Evolutionary conservation across 176 grass and related monocot genomes (phyloP).

Genomic region (Carex pumila): DNA sequence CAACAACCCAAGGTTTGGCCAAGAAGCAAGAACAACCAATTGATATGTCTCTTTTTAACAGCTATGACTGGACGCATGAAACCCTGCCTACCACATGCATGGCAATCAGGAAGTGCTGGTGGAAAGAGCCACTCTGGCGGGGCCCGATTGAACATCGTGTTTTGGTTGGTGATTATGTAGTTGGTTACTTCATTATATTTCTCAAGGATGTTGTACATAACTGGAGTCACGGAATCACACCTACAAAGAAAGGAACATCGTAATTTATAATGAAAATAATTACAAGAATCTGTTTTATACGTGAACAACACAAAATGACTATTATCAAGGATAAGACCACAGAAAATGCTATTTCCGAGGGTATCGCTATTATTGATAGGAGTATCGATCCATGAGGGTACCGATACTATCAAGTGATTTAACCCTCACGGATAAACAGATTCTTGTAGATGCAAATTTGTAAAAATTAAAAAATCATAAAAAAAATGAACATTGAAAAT

Average conservation of each 20-base stretch:
- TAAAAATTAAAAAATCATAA: too few relatives aligned
- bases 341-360: too few relatives aligned
- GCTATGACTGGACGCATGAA: conserved; percentile 41
- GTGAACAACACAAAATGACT: too few relatives aligned
- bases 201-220: conserved; percentile 39
- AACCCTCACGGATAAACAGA: too few relatives aligned
- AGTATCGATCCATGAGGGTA: too few relatives aligned
- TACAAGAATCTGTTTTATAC: too few relatives aligned
- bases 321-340: too few relatives aligned
- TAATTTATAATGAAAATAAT: background rate
- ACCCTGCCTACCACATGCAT: background rate
- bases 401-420: too few relatives aligned
- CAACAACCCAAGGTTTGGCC: conserved; percentile 56
- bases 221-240: background rate
- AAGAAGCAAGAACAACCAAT: conserved; percentile 71
- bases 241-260: background rate
- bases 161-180: conserved; percentile 24
- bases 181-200: conserved; percentile 37
- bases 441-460: background rate
- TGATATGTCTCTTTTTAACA: conserved; percentile 42
- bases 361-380: too few relatives aligned
- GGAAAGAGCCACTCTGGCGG: conserved; percentile 27
- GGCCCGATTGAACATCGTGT: conserved; percentile 49
- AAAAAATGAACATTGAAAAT: background rate
- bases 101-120: conserved; percentile 25